phyloP scores from a whole-genome alignment of 257 asterid species.

The Rubia yunnanensis region DNA sequence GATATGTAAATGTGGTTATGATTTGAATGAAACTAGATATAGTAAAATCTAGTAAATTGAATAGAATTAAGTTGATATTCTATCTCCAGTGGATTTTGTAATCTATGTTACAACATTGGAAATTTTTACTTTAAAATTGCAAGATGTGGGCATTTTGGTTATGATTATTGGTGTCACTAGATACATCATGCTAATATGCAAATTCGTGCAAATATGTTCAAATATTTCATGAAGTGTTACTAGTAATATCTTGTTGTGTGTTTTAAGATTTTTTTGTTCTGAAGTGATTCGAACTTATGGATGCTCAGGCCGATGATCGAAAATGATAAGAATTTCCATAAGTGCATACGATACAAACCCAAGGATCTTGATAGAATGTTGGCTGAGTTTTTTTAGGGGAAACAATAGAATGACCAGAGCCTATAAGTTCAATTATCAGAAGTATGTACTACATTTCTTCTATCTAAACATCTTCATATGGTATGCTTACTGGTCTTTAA shows the following conservation, averaged over 20 bases:
- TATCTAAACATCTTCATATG: no score
- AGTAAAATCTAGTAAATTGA: neutral
- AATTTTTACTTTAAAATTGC: neutral
- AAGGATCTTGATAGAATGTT: constrained; percentile 96
- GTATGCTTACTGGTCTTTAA: no score
- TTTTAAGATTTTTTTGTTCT: neutral
- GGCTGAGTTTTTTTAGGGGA: constrained; percentile 92
- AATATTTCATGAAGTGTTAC: constrained; percentile 71
- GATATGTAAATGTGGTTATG: neutral
- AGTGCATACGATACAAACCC: constrained; percentile 65
- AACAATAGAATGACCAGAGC: constrained; percentile 64
- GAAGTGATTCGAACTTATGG: neutral
- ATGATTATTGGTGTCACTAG: neutral
- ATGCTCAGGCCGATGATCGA: constrained; percentile 68
- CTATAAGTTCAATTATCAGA: constrained; percentile 19
- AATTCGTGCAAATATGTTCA: no score
- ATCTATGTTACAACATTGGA: neutral
- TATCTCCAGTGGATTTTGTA: neutral
- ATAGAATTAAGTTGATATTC: neutral
- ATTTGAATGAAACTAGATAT: neutral
- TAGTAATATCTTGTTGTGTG: constrained; percentile 32
- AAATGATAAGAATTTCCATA: constrained; percentile 70
- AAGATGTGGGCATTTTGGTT: neutral
- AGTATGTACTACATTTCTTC: no score
- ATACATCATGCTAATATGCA: neutral